Conservation (phyloP, 2,329 filamentous ascomycete genomes). For the Microsporum audouinii region DNA sequence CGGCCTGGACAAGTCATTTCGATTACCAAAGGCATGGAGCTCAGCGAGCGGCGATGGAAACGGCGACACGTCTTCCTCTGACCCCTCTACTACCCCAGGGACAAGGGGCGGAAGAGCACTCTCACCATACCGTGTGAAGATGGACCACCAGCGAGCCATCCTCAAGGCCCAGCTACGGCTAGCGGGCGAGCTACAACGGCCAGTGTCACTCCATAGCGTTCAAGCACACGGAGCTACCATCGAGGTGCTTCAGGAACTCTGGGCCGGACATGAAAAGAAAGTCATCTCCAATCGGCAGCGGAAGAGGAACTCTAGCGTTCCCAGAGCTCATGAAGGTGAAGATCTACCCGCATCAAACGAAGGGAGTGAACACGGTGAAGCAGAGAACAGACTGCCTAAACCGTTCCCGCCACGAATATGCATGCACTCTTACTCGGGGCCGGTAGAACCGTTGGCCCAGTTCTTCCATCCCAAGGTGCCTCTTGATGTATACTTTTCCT, state of each 20-base stretch:
- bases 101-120: constrained; percentile 49
- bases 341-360: constrained; percentile 19
- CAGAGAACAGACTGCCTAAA: constrained; percentile 27
- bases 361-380: background rate
- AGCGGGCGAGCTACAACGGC: constrained; percentile 46
- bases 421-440: constrained; percentile 83
- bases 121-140: constrained; percentile 45
- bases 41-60: constrained; percentile 16
- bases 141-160: constrained; percentile 47
- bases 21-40: constrained; percentile 45
- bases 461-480: constrained; percentile 66
- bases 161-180: constrained; percentile 48
- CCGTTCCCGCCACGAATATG: constrained; percentile 82
- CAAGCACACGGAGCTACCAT: constrained; percentile 50
- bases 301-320: constrained; percentile 24
- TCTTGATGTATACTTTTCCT: constrained; percentile 71
- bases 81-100: constrained; percentile 42
- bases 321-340: constrained; percentile 21
- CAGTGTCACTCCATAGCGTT: constrained; percentile 53
- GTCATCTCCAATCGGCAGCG: constrained; percentile 40
- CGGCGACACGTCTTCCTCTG: constrained; percentile 12
- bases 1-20: constrained; percentile 50
- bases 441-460: constrained; percentile 61
- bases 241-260: constrained; percentile 45
- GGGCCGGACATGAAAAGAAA: constrained; percentile 46